phyloP scores from a whole-genome alignment of 495 filamentous ascomycete species.

The Xylaria nigripes region DNA sequence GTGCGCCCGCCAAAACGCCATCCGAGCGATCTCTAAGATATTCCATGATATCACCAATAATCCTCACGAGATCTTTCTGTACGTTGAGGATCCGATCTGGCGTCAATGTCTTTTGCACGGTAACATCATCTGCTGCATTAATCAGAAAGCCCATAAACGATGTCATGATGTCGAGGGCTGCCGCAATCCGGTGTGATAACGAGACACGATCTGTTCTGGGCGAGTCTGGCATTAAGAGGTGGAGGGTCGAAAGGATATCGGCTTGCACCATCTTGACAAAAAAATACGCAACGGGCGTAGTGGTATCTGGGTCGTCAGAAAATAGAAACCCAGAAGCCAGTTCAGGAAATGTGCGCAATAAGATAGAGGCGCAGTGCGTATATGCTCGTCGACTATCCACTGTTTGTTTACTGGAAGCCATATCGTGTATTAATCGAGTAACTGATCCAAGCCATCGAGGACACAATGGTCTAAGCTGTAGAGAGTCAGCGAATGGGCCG shows the following conservation, averaged over 20 bases:
- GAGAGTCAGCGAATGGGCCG: not conserved
- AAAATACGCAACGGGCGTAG: slow-evolving; percentile 49
- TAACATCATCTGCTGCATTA: slow-evolving; percentile 34
- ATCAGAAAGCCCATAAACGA: slow-evolving; percentile 53
- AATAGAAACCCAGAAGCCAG: slow-evolving; percentile 42
- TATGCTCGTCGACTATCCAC: slow-evolving; percentile 39
- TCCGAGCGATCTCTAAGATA: slow-evolving; percentile 61
- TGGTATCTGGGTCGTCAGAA: slow-evolving; percentile 24
- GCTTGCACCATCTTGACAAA: slow-evolving; percentile 53
- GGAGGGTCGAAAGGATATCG: slow-evolving; percentile 54
- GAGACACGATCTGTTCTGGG: slow-evolving; percentile 40
- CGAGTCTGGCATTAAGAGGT: slow-evolving; percentile 48
- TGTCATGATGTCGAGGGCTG: slow-evolving; percentile 50
- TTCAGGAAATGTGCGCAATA: slow-evolving; percentile 45
- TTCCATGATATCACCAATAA: slow-evolving; percentile 51
- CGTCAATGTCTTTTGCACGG: slow-evolving; percentile 25
- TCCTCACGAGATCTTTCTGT: slow-evolving; percentile 49
- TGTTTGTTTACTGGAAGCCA: slow-evolving; percentile 40
- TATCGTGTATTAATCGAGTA: slow-evolving; percentile 31
- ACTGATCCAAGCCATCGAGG: slow-evolving; percentile 40
- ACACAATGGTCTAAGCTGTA: slow-evolving; percentile 22
- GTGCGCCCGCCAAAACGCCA: slow-evolving; percentile 22
- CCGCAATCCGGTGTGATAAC: slow-evolving; percentile 44
- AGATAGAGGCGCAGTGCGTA: slow-evolving; percentile 41
- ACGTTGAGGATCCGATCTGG: slow-evolving; percentile 51